These are phyloP conservation scores for Monosporozyma aerobia DNA, from an alignment of 805 yeast genomes.

Conservation along the genomic window DNA sequence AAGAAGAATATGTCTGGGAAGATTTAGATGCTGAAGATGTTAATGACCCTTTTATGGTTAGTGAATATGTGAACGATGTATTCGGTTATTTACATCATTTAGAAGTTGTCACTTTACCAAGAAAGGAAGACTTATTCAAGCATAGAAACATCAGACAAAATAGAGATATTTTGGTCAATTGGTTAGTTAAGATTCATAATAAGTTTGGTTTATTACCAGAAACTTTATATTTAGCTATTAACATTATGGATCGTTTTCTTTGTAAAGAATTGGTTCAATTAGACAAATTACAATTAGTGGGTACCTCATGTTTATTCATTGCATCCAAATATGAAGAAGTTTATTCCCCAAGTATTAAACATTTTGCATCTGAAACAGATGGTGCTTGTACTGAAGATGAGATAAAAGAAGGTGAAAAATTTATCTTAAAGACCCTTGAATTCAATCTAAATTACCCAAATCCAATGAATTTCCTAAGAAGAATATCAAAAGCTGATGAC, in stretches of 20 bases:
- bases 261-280: constrained; percentile 68
- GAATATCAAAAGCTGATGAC: constrained; percentile 90
- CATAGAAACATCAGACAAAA: constrained; percentile 36
- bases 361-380: constrained; percentile 80
- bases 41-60: constrained; percentile 83
- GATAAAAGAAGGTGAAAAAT: constrained; percentile 77
- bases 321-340: constrained; percentile 94
- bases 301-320: constrained; percentile 77
- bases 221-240: constrained; percentile 74
- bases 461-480: constrained; percentile 85
- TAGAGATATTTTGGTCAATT: constrained; percentile 81
- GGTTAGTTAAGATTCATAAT: constrained; percentile 85
- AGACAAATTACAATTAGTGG: constrained; percentile 74
- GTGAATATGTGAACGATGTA: constrained; percentile 84
- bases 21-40: constrained; percentile 72
- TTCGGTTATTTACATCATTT: constrained; percentile 67
- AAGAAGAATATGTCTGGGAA: constrained; percentile 45
- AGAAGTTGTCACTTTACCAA: constrained; percentile 64
- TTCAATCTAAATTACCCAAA: constrained; percentile 81
- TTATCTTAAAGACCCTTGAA: constrained; percentile 60
- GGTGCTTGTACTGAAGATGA: constrained; percentile 78
- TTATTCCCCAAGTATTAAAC: constrained; percentile 75
- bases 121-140: constrained; percentile 32
- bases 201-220: constrained; percentile 81
- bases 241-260: constrained; percentile 81